Base-by-base conservation (phyloP, 768 basidiomycete species). In the Rickenella mellea region DNA sequence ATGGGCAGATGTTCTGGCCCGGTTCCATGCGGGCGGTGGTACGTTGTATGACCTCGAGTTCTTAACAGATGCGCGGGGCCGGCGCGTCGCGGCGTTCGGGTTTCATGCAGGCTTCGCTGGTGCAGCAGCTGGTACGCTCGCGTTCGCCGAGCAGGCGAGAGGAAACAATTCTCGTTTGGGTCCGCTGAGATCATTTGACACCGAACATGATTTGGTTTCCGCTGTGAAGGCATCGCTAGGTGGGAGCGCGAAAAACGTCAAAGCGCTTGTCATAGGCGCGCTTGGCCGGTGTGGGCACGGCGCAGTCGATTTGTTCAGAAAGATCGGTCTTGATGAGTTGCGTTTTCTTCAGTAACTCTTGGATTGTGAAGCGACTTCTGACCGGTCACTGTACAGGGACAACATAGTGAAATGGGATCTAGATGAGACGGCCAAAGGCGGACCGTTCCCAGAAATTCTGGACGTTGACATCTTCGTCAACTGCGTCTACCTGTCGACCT, bases 51-150 rank as follows among this genome's bases (percentile, higher is more conserved):
- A 98, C 60, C 70, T 98, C 42, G 96, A 99, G 64, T 99, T 98
- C 66, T 71, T 98, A 48, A 83, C 78, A 48, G 90, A 98, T 56
- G 76, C 69, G 2, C 67, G 52, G 28, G 90, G 93, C 11, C 74
- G 94, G 22, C 84, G 96, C 35, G 92, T 99, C 27, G 94, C 96
- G 12, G 96, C 96, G 1, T 99, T 99, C 55, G 96, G 96, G 6
- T 99, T 83, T 68, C 88, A 98, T 60, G 96, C 96, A 10, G 96
- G 96, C 4, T 99, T 97, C 54, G 92, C 94, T n/a, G 96, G 96
- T 12, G 70, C 70, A 2, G 70, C 70, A 4, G 90, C 92, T 8
- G 94, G 92, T 5, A 90, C 87, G 0, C 83, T 87, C 17, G 87
- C 86, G 6, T 73, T 98, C 21, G 90, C 88, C 2, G 60, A 80